A percentile compares a stretch with the other conserved stretches of the same genome.
These are phyloP conservation scores for Musa balbisiana DNA, from an alignment of 202 grass and related monocot genomes.

Conservation along the genomic window DNA sequence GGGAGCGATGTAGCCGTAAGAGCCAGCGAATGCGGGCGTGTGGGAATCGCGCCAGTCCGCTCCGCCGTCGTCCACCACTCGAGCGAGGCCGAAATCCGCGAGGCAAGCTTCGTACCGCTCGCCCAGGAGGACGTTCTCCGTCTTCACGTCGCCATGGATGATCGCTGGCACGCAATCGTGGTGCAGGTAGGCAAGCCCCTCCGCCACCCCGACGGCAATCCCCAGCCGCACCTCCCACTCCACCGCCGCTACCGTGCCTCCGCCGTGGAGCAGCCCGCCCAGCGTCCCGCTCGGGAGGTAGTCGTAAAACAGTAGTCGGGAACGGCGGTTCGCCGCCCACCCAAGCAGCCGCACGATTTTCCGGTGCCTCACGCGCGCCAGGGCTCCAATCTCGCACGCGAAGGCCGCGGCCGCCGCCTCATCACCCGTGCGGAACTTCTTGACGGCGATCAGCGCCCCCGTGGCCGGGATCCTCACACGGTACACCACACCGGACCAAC, in stretches of 20 bases:
- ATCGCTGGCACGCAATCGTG: conserved; percentile 67
- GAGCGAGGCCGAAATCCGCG: conserved; percentile 82
- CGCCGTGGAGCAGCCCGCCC: conserved; percentile 42
- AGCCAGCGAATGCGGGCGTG: conserved; percentile 53
- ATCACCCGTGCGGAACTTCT: conserved; percentile 61
- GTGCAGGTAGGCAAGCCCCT: conserved; percentile 76
- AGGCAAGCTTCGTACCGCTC: conserved; percentile 74
- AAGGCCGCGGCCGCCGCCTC: conserved; percentile 62
- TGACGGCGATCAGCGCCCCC: conserved; percentile 48
- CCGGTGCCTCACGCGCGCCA: conserved; percentile 73
- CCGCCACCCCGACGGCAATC: conserved; percentile 72
- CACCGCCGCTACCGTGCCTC: conserved; percentile 24
- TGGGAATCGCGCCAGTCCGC: conserved; percentile 16
- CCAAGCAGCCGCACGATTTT: conserved; percentile 86
- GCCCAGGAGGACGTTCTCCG: conserved; percentile 80
- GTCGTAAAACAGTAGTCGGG: conserved; percentile 76
- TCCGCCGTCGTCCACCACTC: conserved; percentile 33
- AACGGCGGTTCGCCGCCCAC: conserved; percentile 68
- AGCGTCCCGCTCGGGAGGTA: conserved; percentile 76
- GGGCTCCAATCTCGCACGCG: conserved; percentile 68
- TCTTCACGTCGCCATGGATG: conserved; percentile 81
- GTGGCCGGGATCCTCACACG: conserved; percentile 44
- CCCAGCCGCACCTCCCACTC: conserved; percentile 68
- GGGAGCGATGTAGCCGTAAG: conserved; percentile 91
- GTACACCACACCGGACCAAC: conserved; percentile 83